Evolutionary conservation across 305 asterid species (phyloP).

Genomic region (Fraxinus greggii): DNA sequence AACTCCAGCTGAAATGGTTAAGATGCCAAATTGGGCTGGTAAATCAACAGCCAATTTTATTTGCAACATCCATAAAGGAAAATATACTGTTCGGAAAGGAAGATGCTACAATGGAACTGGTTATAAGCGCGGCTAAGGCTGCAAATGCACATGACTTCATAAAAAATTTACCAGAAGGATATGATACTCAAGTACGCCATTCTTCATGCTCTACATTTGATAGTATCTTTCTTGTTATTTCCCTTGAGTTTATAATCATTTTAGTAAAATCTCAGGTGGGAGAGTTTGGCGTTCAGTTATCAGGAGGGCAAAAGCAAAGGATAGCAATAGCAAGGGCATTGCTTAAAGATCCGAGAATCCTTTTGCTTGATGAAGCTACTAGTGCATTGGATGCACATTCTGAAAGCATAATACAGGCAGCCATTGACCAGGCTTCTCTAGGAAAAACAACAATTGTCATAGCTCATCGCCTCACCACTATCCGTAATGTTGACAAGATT

Average conservation of each 20-base stretch:
- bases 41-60: constrained; percentile 63
- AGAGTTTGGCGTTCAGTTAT: constrained; percentile 56
- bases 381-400: constrained; percentile 65
- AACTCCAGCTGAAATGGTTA: constrained; percentile 52
- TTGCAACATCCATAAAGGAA: constrained; percentile 63
- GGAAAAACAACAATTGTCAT: constrained; percentile 55
- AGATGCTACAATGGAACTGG: constrained; percentile 46
- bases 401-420: constrained; percentile 60
- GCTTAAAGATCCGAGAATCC: constrained; percentile 55
- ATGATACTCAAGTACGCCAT: constrained; percentile 53
- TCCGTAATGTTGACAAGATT: constrained; percentile 45
- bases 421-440: constrained; percentile 48
- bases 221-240: background rate
- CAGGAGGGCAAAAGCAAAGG: constrained; percentile 72
- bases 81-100: constrained; percentile 61
- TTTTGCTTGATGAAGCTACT: constrained; percentile 71
- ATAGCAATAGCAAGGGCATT: constrained; percentile 71
- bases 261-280: constrained; percentile 49
- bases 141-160: constrained; percentile 72
- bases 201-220: background rate
- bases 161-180: constrained; percentile 48
- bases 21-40: constrained; percentile 63
- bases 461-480: constrained; percentile 64
- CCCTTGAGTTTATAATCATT: background rate
- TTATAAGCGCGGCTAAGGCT: constrained; percentile 45